These are phyloP conservation scores for Raffaelea arxii DNA, from an alignment of 2,329 filamentous ascomycete genomes.

Conservation along the genomic window DNA sequence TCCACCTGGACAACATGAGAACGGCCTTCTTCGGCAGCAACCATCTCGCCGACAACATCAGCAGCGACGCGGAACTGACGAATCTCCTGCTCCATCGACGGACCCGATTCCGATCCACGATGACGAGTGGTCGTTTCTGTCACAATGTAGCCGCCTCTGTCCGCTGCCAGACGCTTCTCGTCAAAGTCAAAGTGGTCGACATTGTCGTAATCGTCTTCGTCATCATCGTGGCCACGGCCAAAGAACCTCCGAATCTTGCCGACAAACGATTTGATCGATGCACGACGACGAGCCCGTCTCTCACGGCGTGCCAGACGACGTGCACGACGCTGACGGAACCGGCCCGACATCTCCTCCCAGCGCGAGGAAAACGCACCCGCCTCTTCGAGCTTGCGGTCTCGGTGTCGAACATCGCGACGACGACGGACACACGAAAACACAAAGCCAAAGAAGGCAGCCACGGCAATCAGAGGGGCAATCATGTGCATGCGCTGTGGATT, in stretches of 20 bases:
- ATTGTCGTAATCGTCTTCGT: slow-evolving; percentile 23
- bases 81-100: slow-evolving; percentile 39
- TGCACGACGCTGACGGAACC: slow-evolving; percentile 15
- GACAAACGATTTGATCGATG: slow-evolving; percentile 22
- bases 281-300: slow-evolving; percentile 12
- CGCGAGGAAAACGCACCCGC: no score
- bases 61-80: slow-evolving; percentile 36
- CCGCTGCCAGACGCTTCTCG: no score
- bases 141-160: no score
- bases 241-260: slow-evolving; percentile 11
- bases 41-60: slow-evolving; percentile 33
- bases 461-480: neutral
- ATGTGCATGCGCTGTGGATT: neutral
- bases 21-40: slow-evolving; percentile 32
- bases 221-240: slow-evolving; percentile 12
- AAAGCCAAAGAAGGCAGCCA: slow-evolving; percentile 1
- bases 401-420: no score
- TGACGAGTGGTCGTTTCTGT: no score
- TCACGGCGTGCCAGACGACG: slow-evolving; percentile 17
- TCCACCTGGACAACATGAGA: slow-evolving; percentile 8
- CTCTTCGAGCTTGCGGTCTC: no score
- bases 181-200: neutral
- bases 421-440: no score
- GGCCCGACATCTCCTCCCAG: slow-evolving; percentile 2
- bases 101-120: no score